Percentiles rank a stretch among this genome's conserved stretches.
Conservation (phyloP, 805 yeast species). For the Scheffersomyces coipomensis region DNA sequence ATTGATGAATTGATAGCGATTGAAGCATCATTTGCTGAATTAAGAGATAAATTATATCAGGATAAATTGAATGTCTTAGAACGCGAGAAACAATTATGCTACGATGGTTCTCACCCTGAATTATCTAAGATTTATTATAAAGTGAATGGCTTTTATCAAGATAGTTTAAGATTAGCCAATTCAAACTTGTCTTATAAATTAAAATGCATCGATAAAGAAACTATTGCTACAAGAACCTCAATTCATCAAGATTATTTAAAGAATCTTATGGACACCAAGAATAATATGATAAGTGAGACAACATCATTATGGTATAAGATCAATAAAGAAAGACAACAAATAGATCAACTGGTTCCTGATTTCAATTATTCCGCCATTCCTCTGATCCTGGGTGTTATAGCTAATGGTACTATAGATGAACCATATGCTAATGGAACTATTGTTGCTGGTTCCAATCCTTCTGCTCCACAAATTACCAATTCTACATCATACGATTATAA, state of each 20-base stretch:
- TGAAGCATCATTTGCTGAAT: conserved; percentile 81
- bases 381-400: conserved; percentile 11
- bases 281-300: conserved; percentile 62
- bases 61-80: conserved; percentile 77
- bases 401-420: conserved; percentile 5
- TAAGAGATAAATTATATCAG: conserved; percentile 81
- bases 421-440: not conserved
- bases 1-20: conserved; percentile 72
- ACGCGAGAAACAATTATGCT: conserved; percentile 82
- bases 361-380: conserved; percentile 48
- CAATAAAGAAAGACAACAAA: conserved; percentile 79
- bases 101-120: conserved; percentile 90
- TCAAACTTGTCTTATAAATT: conserved; percentile 56
- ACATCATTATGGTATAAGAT: conserved; percentile 90
- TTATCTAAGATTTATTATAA: conserved; percentile 67
- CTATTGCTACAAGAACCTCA: conserved; percentile 72
- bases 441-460: not conserved
- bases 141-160: conserved; percentile 72
- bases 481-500: not conserved
- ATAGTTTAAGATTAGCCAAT: conserved; percentile 51
- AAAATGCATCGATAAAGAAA: conserved; percentile 75
- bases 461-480: not conserved
- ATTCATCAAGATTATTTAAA: conserved; percentile 83
- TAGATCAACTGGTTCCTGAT: conserved; percentile 65
- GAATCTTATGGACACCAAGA: conserved; percentile 63